A percentile compares a stretch with the other conserved stretches of the same genome.
Conservation (phyloP, 768 basidiomycete genomes). For the Kwoniella heveanensis region DNA sequence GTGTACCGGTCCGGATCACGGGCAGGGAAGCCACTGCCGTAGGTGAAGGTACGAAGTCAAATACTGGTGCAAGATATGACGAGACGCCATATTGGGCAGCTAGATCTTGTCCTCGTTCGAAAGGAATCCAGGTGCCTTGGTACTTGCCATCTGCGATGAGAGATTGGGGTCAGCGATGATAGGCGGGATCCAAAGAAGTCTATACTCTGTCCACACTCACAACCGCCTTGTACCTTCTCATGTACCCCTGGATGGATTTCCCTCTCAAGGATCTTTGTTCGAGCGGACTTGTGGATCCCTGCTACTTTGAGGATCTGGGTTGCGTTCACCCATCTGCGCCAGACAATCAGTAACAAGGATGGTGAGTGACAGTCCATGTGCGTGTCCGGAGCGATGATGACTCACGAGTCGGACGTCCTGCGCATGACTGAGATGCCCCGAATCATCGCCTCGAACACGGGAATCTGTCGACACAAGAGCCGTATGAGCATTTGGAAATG, state of each 20-base stretch:
- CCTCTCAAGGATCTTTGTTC: constrained; percentile 91
- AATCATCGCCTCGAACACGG: constrained; percentile 98
- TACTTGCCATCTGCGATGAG: constrained; percentile 74
- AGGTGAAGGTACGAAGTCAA: constrained; percentile 86
- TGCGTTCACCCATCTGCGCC: constrained; percentile 71
- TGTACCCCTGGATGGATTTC: constrained; percentile 93
- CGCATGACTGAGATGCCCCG: constrained; percentile 99
- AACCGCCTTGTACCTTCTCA: constrained; percentile 98
- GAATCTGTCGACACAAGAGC: constrained; percentile 37
- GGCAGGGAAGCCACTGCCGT: constrained; percentile 71
- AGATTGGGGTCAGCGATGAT: background rate
- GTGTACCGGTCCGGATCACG: constrained; percentile 60
- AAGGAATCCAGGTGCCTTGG: constrained; percentile 99
- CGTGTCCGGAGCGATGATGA: background rate
- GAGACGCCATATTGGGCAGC: constrained; percentile 90
- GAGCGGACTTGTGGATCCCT: constrained; percentile 91
- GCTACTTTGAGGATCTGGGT: constrained; percentile 99
- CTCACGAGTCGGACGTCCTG: constrained; percentile 80
- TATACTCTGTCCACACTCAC: constrained; percentile 30
- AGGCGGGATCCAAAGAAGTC: background rate
- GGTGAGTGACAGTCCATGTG: background rate
- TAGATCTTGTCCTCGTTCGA: constrained; percentile 89
- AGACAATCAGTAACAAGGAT: background rate
- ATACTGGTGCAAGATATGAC: constrained; percentile 80
- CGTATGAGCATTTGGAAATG: background rate